phyloP scores from a whole-genome alignment of 2,329 filamentous ascomycete genomes.

The Colletotrichum costaricense region DNA sequence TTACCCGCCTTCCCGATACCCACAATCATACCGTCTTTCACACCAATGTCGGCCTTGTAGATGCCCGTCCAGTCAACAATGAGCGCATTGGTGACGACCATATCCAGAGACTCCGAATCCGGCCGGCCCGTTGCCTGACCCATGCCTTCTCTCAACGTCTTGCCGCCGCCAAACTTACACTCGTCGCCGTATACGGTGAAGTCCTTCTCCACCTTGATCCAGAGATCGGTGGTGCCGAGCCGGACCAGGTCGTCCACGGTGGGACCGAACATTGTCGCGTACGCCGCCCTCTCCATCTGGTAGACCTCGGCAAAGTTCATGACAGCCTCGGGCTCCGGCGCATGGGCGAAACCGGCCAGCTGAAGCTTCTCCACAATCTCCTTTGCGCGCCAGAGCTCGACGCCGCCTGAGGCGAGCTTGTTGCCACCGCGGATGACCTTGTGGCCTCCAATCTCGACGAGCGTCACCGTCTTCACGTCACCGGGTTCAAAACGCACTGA shows the following conservation, averaged over 20 bases:
- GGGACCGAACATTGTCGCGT: constrained; percentile 91
- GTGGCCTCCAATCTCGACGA: constrained; percentile 88
- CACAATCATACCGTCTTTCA: constrained; percentile 87
- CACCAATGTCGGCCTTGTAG: constrained; percentile 95
- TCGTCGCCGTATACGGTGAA: constrained; percentile 89
- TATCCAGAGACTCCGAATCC: constrained; percentile 80
- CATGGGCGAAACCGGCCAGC: constrained; percentile 81
- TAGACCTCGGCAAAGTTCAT: constrained; percentile 68
- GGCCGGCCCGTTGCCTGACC: constrained; percentile 85
- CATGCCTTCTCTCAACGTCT: constrained; percentile 95
- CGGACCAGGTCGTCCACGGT: constrained; percentile 89
- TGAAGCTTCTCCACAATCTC: constrained; percentile 77
- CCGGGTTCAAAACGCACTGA: constrained; percentile 95
- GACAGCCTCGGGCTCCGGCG: constrained; percentile 70
- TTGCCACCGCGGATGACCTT: constrained; percentile 89
- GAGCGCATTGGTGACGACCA: constrained; percentile 89
- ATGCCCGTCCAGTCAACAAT: constrained; percentile 93
- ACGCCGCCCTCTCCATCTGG: constrained; percentile 81
- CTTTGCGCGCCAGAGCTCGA: constrained; percentile 72
- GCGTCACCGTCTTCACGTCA: constrained; percentile 87
- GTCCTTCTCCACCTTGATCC: constrained; percentile 91
- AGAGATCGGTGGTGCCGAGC: constrained; percentile 86
- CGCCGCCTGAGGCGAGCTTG: constrained; percentile 76
- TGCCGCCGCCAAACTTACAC: constrained; percentile 94
- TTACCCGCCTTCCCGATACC: constrained; percentile 96